Evolutionary conservation across 2,329 filamentous ascomycete genomes (phyloP).

Genomic region (Ophiocordyceps sinensis): DNA sequence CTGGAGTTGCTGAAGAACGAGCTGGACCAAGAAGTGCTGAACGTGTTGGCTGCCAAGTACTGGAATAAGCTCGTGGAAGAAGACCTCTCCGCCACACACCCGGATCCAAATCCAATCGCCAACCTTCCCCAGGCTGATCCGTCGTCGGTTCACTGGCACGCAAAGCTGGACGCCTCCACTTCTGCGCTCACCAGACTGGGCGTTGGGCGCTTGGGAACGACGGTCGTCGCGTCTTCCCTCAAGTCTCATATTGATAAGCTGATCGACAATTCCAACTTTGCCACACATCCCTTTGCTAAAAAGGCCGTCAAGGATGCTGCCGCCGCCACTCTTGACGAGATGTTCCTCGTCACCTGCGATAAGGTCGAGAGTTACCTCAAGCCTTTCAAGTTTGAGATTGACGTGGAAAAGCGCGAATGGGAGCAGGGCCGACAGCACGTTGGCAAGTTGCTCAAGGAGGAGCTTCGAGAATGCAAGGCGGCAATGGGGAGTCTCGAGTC

Average conservation of each 20-base stretch:
- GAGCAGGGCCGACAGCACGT: constrained; percentile 71
- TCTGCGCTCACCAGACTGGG: constrained; percentile 87
- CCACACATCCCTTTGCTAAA: constrained; percentile 79
- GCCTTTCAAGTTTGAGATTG: constrained; percentile 95
- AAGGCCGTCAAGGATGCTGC: constrained; percentile 89
- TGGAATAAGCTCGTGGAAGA: constrained; percentile 95
- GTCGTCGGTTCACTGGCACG: constrained; percentile 78
- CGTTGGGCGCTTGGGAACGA: constrained; percentile 83
- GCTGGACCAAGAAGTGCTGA: constrained; percentile 86
- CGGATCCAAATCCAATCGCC: constrained; percentile 57
- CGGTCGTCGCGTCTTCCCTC: constrained; percentile 76
- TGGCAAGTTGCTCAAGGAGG: constrained; percentile 65
- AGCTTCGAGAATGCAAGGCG: constrained; percentile 69
- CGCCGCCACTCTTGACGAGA: constrained; percentile 77
- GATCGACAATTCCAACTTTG: constrained; percentile 69
- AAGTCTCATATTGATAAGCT: constrained; percentile 72
- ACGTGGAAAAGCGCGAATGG: constrained; percentile 88
- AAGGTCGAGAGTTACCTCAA: constrained; percentile 99
- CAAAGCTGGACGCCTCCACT: constrained; percentile 84
- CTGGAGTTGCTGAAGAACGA: constrained; percentile 80
- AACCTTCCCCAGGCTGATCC: constrained; percentile 76
- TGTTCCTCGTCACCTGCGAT: constrained; percentile 93
- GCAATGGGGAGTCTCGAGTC: constrained; percentile 66
- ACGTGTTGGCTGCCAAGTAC: constrained; percentile 82
- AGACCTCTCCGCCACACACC: constrained; percentile 53